Evolutionary conservation across 257 asterid genomes (phyloP).

Genomic region (Craterostigma plantagineum): DNA sequence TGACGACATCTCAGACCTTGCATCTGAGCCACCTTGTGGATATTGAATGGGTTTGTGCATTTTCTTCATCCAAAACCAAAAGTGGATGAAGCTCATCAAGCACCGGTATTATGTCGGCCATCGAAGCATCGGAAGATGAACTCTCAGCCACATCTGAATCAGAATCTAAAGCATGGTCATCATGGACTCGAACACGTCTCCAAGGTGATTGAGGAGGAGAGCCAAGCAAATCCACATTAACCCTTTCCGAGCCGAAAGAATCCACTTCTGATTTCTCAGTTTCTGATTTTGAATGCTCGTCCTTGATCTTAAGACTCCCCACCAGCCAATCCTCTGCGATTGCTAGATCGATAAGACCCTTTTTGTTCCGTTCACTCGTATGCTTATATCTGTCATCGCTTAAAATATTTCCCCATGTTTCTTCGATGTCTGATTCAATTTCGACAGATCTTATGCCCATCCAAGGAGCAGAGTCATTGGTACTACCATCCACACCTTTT

Average conservation of each 20-base stretch:
- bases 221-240: conserved; percentile 26
- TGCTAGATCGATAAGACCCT: conserved; percentile 15
- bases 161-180: conserved; percentile 28
- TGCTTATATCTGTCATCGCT: conserved; percentile 8
- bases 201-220: conserved; percentile 28
- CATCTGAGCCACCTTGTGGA: conserved; percentile 32
- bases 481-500: conserved; percentile 16
- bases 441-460: conserved; percentile 20
- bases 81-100: conserved; percentile 95
- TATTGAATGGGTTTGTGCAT: conserved; percentile 28
- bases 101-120: conserved; percentile 81
- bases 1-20: conserved; percentile 21
- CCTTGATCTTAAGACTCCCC: conserved; percentile 18
- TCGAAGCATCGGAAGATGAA: conserved; percentile 91
- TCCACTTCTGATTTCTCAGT: conserved; percentile 48
- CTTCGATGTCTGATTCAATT: conserved; percentile 9
- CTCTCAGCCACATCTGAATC: conserved; percentile 67
- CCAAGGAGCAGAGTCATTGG: conserved; percentile 21
- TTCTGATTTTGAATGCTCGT: conserved; percentile 28
- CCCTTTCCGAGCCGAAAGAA: conserved; percentile 50
- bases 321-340: conserved; percentile 15
- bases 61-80: conserved; percentile 61
- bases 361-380: conserved; percentile 15
- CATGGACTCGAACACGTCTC: conserved; percentile 20
- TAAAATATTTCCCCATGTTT: conserved; percentile 11